These are phyloP conservation scores for Cyclotella cryptica DNA, from an alignment of 108 stramenopile genomes.

Conservation along the genomic window DNA sequence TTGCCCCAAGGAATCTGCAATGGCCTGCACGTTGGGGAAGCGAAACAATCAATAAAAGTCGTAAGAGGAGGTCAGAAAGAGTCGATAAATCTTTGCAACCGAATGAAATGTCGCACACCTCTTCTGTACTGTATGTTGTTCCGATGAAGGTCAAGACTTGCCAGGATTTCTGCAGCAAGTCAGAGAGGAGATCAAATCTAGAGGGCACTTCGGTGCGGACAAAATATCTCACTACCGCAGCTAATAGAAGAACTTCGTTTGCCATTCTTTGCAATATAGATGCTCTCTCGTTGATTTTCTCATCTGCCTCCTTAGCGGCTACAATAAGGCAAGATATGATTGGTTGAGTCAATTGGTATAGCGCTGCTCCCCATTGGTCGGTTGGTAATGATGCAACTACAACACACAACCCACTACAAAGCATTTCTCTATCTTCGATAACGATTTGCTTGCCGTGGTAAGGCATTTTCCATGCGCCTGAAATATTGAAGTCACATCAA, in stretches of 20 bases:
- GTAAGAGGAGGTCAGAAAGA: too few relatives aligned
- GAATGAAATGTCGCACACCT: conserved; percentile 41
- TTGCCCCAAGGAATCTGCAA: conserved; percentile 29
- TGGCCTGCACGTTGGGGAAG: conserved; percentile 2
- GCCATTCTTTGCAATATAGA: conserved; percentile 52
- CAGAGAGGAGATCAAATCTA: conserved; percentile 26
- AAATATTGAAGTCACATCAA: conserved; percentile 21
- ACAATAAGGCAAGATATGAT: conserved; percentile 54
- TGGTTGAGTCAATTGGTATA: conserved; percentile 58
- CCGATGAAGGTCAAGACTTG: conserved; percentile 49
- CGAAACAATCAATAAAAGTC: conserved; percentile 9
- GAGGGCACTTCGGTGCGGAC: conserved; percentile 23
- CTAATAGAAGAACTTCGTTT: conserved; percentile 59
- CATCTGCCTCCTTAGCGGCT: conserved; percentile 47
- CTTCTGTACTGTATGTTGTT: conserved; percentile 36
- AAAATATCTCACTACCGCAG: conserved; percentile 51
- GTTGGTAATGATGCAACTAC: conserved; percentile 58
- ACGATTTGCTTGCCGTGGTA: conserved; percentile 45
- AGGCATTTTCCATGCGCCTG: conserved; percentile 62
- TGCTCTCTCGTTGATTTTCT: conserved; percentile 3
- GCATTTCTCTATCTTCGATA: conserved; percentile 58
- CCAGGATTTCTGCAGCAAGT: conserved; percentile 55
- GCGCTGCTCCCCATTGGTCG: conserved; percentile 43
- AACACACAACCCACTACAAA: conserved; percentile 61
- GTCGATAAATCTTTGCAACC: not conserved